A percentile compares a stretch with the other conserved stretches of the same genome.
Evolutionary conservation across 441 rosid species (phyloP).

Genomic region (Erysimum pusillum): DNA sequence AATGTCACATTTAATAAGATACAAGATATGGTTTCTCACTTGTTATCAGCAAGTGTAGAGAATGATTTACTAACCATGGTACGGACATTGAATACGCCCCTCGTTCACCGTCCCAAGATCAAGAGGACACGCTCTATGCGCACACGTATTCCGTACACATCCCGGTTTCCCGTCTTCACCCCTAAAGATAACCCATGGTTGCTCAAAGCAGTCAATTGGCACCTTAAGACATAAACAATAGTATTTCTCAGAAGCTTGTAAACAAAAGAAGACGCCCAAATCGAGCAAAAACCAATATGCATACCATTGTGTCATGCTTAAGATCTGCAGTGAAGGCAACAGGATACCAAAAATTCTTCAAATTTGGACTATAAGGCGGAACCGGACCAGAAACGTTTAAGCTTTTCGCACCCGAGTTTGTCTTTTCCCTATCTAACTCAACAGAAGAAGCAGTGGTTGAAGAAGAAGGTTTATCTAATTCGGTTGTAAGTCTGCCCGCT

Average conservation of each 20-base stretch:
- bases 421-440: conserved; percentile 52
- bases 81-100: conserved; percentile 94
- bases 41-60: conserved; percentile 1
- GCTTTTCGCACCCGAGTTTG: conserved; percentile 64
- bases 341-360: conserved; percentile 96
- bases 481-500: conserved; percentile 61
- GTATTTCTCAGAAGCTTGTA: background rate
- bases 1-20: conserved; percentile 29
- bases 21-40: background rate
- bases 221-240: conserved; percentile 55
- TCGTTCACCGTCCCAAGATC: conserved; percentile 93
- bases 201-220: conserved; percentile 94
- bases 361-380: conserved; percentile 69
- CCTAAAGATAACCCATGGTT: conserved; percentile 93
- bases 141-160: conserved; percentile 92
- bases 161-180: conserved; percentile 95
- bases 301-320: conserved; percentile 92
- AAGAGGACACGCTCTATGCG: conserved; percentile 98
- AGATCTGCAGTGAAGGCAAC: conserved; percentile 84
- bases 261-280: background rate
- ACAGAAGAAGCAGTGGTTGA: conserved; percentile 56
- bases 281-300: conserved; percentile 7
- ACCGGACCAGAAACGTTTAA: conserved; percentile 94
- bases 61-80: conserved; percentile 75
- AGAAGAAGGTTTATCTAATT: conserved; percentile 56